Conservation (phyloP, 306 rosid species). For the Astragalus glycyphyllos region DNA sequence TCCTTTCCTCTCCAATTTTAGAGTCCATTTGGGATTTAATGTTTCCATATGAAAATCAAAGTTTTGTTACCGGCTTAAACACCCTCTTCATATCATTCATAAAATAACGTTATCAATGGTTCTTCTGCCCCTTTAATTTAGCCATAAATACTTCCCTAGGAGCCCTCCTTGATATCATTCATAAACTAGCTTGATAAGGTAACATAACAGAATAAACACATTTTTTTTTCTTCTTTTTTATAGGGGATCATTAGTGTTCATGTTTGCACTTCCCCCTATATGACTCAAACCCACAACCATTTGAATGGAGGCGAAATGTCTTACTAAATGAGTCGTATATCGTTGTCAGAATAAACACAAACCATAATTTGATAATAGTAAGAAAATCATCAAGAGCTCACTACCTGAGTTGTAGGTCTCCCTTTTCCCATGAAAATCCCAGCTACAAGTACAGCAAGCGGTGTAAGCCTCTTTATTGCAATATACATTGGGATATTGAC, state of each 20-base stretch:
- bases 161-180: neutral
- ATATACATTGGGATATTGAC: constrained; percentile 97
- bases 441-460: constrained; percentile 85
- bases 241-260: no score
- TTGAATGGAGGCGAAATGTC: no score
- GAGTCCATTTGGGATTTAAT: constrained; percentile 14
- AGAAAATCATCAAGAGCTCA: neutral
- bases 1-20: neutral
- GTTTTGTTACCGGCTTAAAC: neutral
- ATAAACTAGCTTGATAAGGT: constrained; percentile 10
- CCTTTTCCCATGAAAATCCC: constrained; percentile 81
- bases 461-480: constrained; percentile 97
- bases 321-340: no score
- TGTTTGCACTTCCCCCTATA: no score
- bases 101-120: neutral
- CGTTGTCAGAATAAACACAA: neutral
- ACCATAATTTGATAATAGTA: neutral
- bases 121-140: constrained; percentile 17
- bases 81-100: neutral
- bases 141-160: constrained; percentile 8
- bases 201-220: neutral
- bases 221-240: no score
- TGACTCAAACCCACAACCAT: no score
- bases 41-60: constrained; percentile 7
- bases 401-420: constrained; percentile 72